Evolutionary conservation across 345 rosid species (phyloP).

Genomic region (Lepidium aucheri): DNA sequence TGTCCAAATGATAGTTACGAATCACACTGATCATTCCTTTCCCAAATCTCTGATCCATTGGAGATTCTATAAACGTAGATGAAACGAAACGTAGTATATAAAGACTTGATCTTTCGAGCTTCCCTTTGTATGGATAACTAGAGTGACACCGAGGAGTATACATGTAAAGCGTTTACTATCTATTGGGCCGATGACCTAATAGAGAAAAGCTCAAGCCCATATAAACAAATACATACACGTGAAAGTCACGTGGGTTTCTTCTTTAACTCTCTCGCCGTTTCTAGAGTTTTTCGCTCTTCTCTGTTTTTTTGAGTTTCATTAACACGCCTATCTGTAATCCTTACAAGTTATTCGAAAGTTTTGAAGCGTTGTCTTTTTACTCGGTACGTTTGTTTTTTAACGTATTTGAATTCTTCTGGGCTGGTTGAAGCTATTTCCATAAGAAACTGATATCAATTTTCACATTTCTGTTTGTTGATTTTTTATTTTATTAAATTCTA

Average conservation of each 20-base stretch:
- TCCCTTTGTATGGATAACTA: too few relatives aligned
- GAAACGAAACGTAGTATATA: too few relatives aligned
- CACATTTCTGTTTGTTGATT: not conserved
- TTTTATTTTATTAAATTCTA: not conserved
- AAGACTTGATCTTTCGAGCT: too few relatives aligned
- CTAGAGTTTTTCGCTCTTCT: not conserved
- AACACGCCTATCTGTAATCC: not conserved
- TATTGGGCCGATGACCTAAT: not conserved
- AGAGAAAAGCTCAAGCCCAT: not conserved
- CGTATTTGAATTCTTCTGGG: not conserved
- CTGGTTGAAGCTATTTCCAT: not conserved
- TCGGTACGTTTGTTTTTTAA: not conserved
- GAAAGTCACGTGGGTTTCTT: conserved; percentile 4
- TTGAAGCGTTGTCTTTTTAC: not conserved
- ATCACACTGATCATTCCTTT: not conserved
- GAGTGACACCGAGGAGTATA: too few relatives aligned
- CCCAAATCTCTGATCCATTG: not conserved
- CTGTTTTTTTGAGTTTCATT: not conserved
- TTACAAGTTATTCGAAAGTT: not conserved
- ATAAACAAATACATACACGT: conserved; percentile 3
- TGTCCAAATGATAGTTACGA: not conserved
- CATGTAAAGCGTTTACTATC: too few relatives aligned
- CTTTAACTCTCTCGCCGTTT: conserved; percentile 12
- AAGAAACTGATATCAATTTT: not conserved
- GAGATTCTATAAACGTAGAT: too few relatives aligned